These are phyloP conservation scores for Nephelium lappaceum DNA, from an alignment of 345 rosid genomes.

Conservation along the genomic window DNA sequence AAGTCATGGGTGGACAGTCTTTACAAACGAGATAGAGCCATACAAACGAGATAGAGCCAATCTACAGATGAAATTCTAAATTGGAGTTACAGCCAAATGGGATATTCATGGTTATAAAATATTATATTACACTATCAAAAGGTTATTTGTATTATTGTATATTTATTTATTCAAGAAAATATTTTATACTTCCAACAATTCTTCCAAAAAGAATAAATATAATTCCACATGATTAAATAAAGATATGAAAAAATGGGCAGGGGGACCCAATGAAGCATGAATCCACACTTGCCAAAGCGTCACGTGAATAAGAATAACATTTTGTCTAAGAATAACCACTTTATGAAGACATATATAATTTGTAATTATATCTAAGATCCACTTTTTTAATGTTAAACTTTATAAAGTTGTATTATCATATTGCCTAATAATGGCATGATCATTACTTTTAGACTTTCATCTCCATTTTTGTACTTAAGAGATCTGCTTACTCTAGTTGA, in stretches of 20 bases:
- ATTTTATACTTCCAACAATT: not conserved
- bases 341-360: not conserved
- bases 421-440: not conserved
- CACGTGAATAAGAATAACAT: conserved; percentile 15
- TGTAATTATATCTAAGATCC: not conserved
- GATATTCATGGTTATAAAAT: not conserved
- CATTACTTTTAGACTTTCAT: not conserved
- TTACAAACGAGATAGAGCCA: too few species aligned
- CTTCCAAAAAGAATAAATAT: not conserved
- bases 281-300: not conserved
- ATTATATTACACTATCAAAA: too few species aligned
- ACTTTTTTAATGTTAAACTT: not conserved
- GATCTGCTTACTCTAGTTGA: too few species aligned
- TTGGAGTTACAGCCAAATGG: not conserved
- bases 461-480: too few species aligned
- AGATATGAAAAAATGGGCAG: not conserved
- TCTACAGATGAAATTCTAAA: too few species aligned
- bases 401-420: not conserved
- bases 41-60: too few species aligned
- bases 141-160: too few species aligned
- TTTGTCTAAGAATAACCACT: conserved; percentile 7
- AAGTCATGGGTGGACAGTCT: too few species aligned
- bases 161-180: not conserved
- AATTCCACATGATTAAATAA: not conserved
- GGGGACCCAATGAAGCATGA: conserved; percentile 8